phyloP scores from a whole-genome alignment of 768 basidiomycete species.

The Cyathus striatus region DNA sequence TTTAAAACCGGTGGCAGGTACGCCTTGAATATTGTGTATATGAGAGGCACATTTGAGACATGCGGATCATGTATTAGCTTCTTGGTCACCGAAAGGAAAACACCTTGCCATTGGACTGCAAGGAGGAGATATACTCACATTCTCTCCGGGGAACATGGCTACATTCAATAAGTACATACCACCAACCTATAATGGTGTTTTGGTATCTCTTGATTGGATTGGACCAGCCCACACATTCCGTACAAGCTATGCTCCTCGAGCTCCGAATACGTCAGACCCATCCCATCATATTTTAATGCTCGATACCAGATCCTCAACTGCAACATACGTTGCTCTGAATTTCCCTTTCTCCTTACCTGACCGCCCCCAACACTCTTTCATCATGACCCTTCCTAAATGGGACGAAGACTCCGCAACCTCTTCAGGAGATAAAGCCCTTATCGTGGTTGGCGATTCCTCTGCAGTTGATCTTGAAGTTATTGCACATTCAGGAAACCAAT shows the following conservation, averaged over 20 bases:
- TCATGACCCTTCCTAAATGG: conserved; percentile 38
- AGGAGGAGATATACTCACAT: conserved; percentile 68
- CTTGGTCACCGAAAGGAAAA: conserved; percentile 87
- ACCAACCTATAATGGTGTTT: conserved; percentile 41
- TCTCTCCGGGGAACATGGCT: conserved; percentile 49
- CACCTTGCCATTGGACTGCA: conserved; percentile 74
- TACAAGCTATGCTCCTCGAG: conserved; percentile 48
- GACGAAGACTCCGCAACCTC: conserved; percentile 29
- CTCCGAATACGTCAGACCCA: conserved; percentile 19
- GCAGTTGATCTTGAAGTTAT: conserved; percentile 46
- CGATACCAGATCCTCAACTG: conserved; percentile 35
- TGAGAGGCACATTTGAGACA: no score
- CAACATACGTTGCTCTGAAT: conserved; percentile 30
- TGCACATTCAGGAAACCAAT: conserved; percentile 31
- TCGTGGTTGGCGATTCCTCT: conserved; percentile 40
- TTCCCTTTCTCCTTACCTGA: conserved; percentile 36
- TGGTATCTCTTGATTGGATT: conserved; percentile 62
- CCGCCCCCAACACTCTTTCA: conserved; percentile 30
- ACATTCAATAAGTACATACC: conserved; percentile 59
- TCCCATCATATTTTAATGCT: conserved; percentile 40
- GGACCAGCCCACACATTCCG: conserved; percentile 65
- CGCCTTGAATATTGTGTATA: conserved; percentile 17
- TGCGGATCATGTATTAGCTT: no score
- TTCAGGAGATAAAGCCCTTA: conserved; percentile 29
- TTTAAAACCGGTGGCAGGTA: conserved; percentile 55